Evolutionary conservation across 1,284 basidiomycete species (phyloP).

Genomic region (Moesziomyces globuligerus): DNA sequence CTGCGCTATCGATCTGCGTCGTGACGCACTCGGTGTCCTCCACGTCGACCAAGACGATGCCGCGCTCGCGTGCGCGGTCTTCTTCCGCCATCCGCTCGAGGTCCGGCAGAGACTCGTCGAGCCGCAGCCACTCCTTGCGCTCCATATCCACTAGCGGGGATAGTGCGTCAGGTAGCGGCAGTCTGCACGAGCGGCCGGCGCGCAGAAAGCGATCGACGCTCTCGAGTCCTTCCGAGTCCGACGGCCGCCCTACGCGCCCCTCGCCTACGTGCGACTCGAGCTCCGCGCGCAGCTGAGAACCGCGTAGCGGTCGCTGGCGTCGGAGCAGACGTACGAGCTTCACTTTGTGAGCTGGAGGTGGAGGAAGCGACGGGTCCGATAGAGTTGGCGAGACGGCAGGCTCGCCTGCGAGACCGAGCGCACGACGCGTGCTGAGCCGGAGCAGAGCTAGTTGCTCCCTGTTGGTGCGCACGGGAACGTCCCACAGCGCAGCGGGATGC

Average conservation of each 20-base stretch:
- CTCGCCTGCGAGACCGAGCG: constrained; percentile 8
- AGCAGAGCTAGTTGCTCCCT: constrained; percentile 5
- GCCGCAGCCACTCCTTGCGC: constrained; percentile 17
- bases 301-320: neutral
- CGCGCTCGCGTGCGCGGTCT: constrained; percentile 15
- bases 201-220: constrained; percentile 11
- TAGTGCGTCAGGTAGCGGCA: constrained; percentile 11
- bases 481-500: constrained; percentile 1
- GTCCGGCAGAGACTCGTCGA: constrained; percentile 14
- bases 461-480: constrained; percentile 13
- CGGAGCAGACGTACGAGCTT: constrained; percentile 5
- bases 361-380: neutral
- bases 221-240: constrained; percentile 2
- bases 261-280: constrained; percentile 1
- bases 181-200: constrained; percentile 17
- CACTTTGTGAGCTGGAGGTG: neutral
- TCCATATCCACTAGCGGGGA: constrained; percentile 18
- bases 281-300: constrained; percentile 3
- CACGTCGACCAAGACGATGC: constrained; percentile 19
- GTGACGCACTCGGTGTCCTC: constrained; percentile 6
- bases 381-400: neutral
- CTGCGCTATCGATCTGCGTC: constrained; percentile 15
- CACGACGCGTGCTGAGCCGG: constrained; percentile 17
- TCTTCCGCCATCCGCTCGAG: constrained; percentile 7
- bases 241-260: constrained; percentile 10